These are phyloP conservation scores for Amanita subjunquillea DNA, from an alignment of 768 basidiomycete genomes.

Conservation along the genomic window DNA sequence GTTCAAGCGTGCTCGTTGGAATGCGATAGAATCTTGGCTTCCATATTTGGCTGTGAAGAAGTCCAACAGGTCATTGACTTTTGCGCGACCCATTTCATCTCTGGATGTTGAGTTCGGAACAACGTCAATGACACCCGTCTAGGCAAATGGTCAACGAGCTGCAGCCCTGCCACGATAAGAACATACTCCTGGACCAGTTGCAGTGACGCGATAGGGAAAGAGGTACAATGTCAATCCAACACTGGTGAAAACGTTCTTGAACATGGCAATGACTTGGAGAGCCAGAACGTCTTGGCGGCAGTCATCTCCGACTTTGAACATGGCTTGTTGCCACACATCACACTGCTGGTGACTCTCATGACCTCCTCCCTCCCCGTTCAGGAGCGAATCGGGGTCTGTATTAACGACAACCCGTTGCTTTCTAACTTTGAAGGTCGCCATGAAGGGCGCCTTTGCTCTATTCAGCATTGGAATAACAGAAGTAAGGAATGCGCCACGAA, in stretches of 20 bases:
- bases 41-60: constrained; percentile 96
- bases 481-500: constrained; percentile 16
- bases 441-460: constrained; percentile 82
- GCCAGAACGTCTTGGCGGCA: constrained; percentile 98
- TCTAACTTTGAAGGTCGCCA: constrained; percentile 98
- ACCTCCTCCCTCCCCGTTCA: constrained; percentile 51
- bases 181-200: constrained; percentile 90
- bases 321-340: constrained; percentile 95
- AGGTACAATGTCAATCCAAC: constrained; percentile 87
- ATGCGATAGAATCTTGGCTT: constrained; percentile 76
- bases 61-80: constrained; percentile 90
- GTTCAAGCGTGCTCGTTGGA: constrained; percentile 88
- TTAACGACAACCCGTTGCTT: constrained; percentile 68
- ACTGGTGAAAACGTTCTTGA: constrained; percentile 92
- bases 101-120: constrained; percentile 96
- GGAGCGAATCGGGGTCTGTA: constrained; percentile 63
- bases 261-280: constrained; percentile 96
- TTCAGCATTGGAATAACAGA: constrained; percentile 3
- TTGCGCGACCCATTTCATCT: constrained; percentile 98
- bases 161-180: background rate
- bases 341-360: constrained; percentile 52
- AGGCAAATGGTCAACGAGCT: constrained; percentile 2
- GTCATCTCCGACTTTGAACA: constrained; percentile 99
- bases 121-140: constrained; percentile 99
- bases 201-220: constrained; percentile 94